Percentiles rank a stretch among this genome's conserved stretches.
Evolutionary conservation across 257 asterid genomes (phyloP).

Genomic region (Penstemon eatonii): DNA sequence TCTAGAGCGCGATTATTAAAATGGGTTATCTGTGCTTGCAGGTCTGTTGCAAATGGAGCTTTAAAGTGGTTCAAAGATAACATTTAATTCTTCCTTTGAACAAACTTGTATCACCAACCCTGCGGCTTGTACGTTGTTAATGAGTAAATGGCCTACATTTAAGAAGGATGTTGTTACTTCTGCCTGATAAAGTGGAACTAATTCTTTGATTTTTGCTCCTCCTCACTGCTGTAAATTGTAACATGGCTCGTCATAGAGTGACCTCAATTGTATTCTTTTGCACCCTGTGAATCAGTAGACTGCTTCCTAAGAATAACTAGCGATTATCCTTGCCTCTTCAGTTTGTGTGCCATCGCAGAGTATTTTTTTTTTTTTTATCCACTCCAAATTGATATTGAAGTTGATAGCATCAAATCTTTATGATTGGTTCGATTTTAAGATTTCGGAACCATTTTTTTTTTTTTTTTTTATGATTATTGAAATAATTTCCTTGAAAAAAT

Average conservation of each 20-base stretch:
- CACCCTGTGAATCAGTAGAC: constrained; percentile 11
- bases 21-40: constrained; percentile 34
- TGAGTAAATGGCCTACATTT: constrained; percentile 1
- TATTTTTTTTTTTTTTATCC: too few relatives aligned
- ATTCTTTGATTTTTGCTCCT: constrained; percentile 31
- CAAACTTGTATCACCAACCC: neutral
- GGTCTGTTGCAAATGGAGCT: constrained; percentile 71
- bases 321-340: constrained; percentile 14
- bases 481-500: too few relatives aligned
- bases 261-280: constrained; percentile 28
- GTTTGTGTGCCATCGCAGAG: neutral
- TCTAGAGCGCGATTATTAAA: constrained; percentile 1
- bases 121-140: neutral
- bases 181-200: constrained; percentile 31
- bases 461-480: too few relatives aligned
- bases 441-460: too few relatives aligned
- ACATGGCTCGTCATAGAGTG: constrained; percentile 34
- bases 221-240: constrained; percentile 35
- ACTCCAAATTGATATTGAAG: too few relatives aligned
- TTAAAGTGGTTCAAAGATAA: constrained; percentile 77
- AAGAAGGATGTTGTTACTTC: neutral
- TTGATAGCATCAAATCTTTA: too few relatives aligned
- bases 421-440: too few relatives aligned
- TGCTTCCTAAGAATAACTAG: constrained; percentile 6
- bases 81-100: constrained; percentile 34